Evolutionary conservation across 495 filamentous ascomycete species (phyloP).

Genomic region (Apiosordaria backusii): DNA sequence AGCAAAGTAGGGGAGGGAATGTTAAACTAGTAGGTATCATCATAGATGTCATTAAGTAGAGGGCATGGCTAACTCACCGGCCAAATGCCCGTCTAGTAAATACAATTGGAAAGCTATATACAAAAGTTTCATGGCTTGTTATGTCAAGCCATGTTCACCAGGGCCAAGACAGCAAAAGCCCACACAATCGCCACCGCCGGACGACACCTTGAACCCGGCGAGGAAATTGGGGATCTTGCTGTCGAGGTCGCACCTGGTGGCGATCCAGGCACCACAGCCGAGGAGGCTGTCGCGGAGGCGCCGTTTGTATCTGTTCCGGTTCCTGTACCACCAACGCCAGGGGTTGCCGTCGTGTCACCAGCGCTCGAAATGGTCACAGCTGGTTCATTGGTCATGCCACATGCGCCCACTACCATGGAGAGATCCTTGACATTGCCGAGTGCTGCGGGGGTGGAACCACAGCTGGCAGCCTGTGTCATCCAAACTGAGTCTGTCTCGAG

Average conservation of each 20-base stretch:
- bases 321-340: constrained; percentile 3
- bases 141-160: not conserved
- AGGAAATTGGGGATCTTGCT: not conserved
- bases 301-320: not conserved
- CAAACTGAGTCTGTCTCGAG: constrained; percentile 43
- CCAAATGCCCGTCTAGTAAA: not conserved
- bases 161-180: not conserved
- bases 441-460: constrained; percentile 38
- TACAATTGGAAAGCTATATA: not conserved
- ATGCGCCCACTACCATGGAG: constrained; percentile 19
- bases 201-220: not conserved
- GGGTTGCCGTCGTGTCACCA: constrained; percentile 2
- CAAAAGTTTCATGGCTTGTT: not conserved
- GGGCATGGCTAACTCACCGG: not conserved
- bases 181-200: not conserved
- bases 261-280: not conserved
- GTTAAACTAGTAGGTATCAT: not conserved
- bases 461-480: constrained; percentile 45
- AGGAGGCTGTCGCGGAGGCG: not conserved
- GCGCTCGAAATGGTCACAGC: constrained; percentile 11
- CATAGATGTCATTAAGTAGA: not conserved
- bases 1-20: no score
- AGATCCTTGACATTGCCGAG: constrained; percentile 27
- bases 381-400: constrained; percentile 12
- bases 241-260: not conserved